Evolutionary conservation across 2,329 filamentous ascomycete genomes (phyloP).

Genomic region (Escovopsis sp.): DNA sequence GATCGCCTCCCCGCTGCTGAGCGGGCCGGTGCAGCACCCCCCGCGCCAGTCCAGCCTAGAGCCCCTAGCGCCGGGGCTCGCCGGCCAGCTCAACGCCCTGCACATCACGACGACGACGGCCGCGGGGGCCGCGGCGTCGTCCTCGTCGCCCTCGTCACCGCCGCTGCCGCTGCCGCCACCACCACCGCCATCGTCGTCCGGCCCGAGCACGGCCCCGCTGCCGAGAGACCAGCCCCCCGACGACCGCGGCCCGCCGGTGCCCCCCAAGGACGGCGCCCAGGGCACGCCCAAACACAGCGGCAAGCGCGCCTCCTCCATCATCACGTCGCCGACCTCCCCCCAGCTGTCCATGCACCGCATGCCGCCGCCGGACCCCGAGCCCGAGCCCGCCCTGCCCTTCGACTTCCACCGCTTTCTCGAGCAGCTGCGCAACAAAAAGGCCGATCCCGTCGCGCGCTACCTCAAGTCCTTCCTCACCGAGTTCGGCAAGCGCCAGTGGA

Average conservation of each 20-base stretch:
- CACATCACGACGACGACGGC: slow-evolving; percentile 17
- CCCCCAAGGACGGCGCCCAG: slow-evolving; percentile 42
- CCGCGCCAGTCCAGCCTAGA: slow-evolving; percentile 80
- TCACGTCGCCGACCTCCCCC: slow-evolving; percentile 29
- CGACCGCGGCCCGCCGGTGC: slow-evolving; percentile 41
- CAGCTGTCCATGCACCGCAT: slow-evolving; percentile 35
- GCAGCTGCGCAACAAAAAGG: slow-evolving; percentile 87
- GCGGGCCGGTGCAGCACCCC: slow-evolving; percentile 54
- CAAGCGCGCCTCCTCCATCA: slow-evolving; percentile 18
- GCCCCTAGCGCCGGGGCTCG: slow-evolving; percentile 40
- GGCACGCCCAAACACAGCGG: slow-evolving; percentile 23
- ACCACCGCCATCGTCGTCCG: too few species aligned
- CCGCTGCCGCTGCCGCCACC: too few species aligned
- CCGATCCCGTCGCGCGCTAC: slow-evolving; percentile 94
- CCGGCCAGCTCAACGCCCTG: slow-evolving; percentile 32
- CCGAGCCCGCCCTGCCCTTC: slow-evolving; percentile 77
- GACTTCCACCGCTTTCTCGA: slow-evolving; percentile 97
- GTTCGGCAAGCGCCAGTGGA: slow-evolving; percentile 97
- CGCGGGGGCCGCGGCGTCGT: too few species aligned
- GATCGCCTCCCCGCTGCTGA: slow-evolving; percentile 63
- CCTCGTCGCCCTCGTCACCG: too few species aligned
- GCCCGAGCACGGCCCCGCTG: slow-evolving; percentile 13
- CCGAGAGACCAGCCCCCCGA: slow-evolving; percentile 24
- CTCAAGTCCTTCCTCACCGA: slow-evolving; percentile 87
- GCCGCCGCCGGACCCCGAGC: slow-evolving; percentile 58